Conservation (phyloP, 1,284 basidiomycete genomes). For the Ustilago tritici region DNA sequence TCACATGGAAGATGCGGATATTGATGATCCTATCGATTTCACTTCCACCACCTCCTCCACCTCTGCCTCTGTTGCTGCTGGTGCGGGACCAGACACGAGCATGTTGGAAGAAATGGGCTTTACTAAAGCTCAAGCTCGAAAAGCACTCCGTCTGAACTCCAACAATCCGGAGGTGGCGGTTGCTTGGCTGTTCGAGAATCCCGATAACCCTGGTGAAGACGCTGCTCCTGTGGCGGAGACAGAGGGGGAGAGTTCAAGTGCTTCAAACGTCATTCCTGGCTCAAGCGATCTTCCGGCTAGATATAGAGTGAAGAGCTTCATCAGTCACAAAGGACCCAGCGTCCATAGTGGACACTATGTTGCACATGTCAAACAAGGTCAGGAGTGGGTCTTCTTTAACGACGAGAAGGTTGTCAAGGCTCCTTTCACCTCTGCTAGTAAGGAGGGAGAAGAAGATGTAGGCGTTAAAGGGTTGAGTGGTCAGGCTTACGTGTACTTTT, state of each 20-base stretch:
- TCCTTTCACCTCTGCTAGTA: conserved; percentile 23
- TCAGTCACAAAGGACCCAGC: conserved; percentile 91
- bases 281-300: conserved; percentile 76
- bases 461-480: conserved; percentile 44
- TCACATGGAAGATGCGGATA: conserved; percentile 94
- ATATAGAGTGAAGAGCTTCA: conserved; percentile 88
- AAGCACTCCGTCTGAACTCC: conserved; percentile 86
- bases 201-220: conserved; percentile 83
- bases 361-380: conserved; percentile 76
- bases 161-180: conserved; percentile 86
- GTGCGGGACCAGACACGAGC: conserved; percentile 63
- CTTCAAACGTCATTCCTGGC: conserved; percentile 51
- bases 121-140: conserved; percentile 82
- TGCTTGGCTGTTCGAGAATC: conserved; percentile 97
- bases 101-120: conserved; percentile 95
- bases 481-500: conserved; percentile 62
- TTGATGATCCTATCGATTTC: conserved; percentile 81
- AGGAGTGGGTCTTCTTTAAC: conserved; percentile 60
- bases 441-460: conserved; percentile 30
- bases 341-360: conserved; percentile 87
- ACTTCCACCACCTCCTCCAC: conserved; percentile 34
- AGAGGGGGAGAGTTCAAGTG: conserved; percentile 10
- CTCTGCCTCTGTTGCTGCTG: conserved; percentile 44
- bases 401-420: conserved; percentile 56
- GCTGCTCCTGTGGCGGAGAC: conserved; percentile 36